Evolutionary conservation across 768 basidiomycete species (phyloP).

Genomic region (Arthromyces matolae): DNA sequence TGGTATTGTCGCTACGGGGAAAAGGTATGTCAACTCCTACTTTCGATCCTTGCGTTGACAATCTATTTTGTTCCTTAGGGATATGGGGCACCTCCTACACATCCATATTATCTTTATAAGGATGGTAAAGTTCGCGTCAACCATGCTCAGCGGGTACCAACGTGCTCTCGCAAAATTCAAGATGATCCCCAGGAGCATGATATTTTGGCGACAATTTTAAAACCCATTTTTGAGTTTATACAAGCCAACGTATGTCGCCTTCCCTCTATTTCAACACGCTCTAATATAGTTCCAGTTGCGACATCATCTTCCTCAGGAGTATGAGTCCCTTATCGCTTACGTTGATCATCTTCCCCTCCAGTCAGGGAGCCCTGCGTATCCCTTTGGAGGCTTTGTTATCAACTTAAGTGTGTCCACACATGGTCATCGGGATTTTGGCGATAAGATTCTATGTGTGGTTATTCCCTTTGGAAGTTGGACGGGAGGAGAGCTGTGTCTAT

Average conservation of each 20-base stretch:
- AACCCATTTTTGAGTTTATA: neutral
- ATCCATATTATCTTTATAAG: slow-evolving; percentile 2
- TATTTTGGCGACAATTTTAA: neutral
- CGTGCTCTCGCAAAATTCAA: neutral
- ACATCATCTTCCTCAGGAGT: slow-evolving; percentile 18
- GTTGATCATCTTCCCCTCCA: slow-evolving; percentile 17
- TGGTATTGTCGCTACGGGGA: neutral
- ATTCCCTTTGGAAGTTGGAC: slow-evolving; percentile 14
- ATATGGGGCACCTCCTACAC: neutral
- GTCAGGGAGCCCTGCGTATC: slow-evolving; percentile 15
- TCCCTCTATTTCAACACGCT: neutral
- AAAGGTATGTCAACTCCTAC: neutral
- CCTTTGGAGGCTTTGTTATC: slow-evolving; percentile 24
- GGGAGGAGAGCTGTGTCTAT: slow-evolving; percentile 17
- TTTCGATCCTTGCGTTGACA: neutral
- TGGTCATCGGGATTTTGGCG: slow-evolving; percentile 19
- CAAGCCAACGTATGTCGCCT: neutral
- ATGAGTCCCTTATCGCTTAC: slow-evolving; percentile 16
- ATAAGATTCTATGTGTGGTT: slow-evolving; percentile 21
- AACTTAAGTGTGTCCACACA: slow-evolving; percentile 21
- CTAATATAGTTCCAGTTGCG: slow-evolving; percentile 13
- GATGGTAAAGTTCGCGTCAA: neutral
- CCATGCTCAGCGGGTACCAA: neutral
- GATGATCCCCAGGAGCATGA: neutral
- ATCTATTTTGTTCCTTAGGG: no score